A percentile compares a stretch with the other conserved stretches of the same genome.
Evolutionary conservation across 805 yeast genomes (phyloP).

Genomic region (Starmerella khaoyaiensis): DNA sequence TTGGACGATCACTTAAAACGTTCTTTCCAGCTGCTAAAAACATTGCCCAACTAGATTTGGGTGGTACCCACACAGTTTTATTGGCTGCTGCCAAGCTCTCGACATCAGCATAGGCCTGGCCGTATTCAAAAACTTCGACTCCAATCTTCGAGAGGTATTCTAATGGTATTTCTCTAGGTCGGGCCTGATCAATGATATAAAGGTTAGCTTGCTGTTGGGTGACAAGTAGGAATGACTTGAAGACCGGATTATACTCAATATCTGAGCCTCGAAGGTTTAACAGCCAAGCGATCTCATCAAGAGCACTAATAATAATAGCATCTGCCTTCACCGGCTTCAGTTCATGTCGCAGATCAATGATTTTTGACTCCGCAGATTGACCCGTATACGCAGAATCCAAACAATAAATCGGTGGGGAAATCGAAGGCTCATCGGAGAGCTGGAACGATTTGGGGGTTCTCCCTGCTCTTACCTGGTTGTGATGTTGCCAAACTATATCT

Average conservation of each 20-base stretch:
- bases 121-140: constrained; percentile 42
- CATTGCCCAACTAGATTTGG: constrained; percentile 56
- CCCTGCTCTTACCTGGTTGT: too few relatives aligned
- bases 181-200: constrained; percentile 31
- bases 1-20: constrained; percentile 33
- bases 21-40: constrained; percentile 37
- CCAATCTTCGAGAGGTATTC: constrained; percentile 31
- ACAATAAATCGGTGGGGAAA: constrained; percentile 40
- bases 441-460: neutral
- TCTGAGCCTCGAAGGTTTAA: constrained; percentile 76
- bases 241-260: constrained; percentile 75
- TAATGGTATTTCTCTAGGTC: neutral
- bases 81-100: constrained; percentile 18
- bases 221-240: constrained; percentile 53
- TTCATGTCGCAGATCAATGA: constrained; percentile 31
- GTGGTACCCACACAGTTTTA: constrained; percentile 40
- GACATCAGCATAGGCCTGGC: constrained; percentile 46
- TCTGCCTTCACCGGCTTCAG: constrained; percentile 23
- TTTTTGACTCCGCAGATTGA: constrained; percentile 44
- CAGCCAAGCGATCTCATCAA: constrained; percentile 88
- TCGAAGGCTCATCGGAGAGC: constrained; percentile 47
- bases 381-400: constrained; percentile 53
- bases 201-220: constrained; percentile 32
- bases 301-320: constrained; percentile 50
- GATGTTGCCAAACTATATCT: constrained; percentile 61